A percentile compares a stretch with the other conserved stretches of the same genome.
These are phyloP conservation scores for Backusella tarrabulga DNA, from an alignment of 192 early-diverging fungal genomes.

Conservation along the genomic window DNA sequence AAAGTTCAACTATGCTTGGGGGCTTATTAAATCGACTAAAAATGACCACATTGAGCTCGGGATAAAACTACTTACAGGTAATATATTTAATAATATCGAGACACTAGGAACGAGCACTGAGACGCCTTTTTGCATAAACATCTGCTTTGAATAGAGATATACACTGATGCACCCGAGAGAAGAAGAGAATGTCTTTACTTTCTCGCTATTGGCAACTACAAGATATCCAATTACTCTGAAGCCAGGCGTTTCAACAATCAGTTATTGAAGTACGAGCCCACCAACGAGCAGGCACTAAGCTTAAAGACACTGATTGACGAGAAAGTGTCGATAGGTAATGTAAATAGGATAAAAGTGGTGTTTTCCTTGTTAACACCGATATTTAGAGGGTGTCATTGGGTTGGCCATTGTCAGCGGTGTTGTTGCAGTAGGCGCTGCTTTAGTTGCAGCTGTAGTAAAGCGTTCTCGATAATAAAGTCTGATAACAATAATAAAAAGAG, in stretches of 20 bases:
- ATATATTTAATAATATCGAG: neutral
- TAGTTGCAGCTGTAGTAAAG: conserved; percentile 50
- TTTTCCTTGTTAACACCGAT: neutral
- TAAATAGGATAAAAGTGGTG: neutral
- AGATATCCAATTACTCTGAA: conserved; percentile 82
- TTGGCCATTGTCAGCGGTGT: conserved; percentile 84
- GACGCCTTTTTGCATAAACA: neutral
- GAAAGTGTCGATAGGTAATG: conserved; percentile 59
- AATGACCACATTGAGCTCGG: conserved; percentile 73
- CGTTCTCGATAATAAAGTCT: conserved; percentile 19
- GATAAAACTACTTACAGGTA: conserved; percentile 73
- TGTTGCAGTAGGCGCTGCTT: conserved; percentile 65
- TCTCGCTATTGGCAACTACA: conserved; percentile 87
- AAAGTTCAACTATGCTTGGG: conserved; percentile 98
- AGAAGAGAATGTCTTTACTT: conserved; percentile 96
- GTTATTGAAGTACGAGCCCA: conserved; percentile 81
- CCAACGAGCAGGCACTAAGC: conserved; percentile 76
- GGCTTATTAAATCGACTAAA: conserved; percentile 69
- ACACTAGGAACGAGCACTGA: neutral
- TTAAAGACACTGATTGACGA: conserved; percentile 80
- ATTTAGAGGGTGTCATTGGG: conserved; percentile 81
- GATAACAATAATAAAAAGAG: neutral
- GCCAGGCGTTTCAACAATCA: conserved; percentile 80
- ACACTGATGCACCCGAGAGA: conserved; percentile 76
- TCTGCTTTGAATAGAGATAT: conserved; percentile 70